Evolutionary conservation across 2,329 filamentous ascomycete species (phyloP), one percentile per base, ranked within the genome.

Genomic region (Cladophialophora bantiana): DNA sequence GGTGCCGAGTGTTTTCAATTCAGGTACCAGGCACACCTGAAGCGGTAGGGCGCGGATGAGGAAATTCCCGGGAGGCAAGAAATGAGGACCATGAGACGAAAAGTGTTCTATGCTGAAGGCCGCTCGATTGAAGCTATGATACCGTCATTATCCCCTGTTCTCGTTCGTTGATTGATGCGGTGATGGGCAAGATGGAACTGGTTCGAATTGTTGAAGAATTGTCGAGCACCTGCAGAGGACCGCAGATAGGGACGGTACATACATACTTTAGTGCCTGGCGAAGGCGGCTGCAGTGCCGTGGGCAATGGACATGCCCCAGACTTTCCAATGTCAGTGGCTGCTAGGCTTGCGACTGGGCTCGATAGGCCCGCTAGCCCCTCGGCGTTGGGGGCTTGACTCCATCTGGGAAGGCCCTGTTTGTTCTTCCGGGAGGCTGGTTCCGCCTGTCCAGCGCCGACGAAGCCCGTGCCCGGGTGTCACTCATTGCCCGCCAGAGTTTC

Each of bases 1-100:
- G 7, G 36, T 31, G 35, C 12, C 13, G 48, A 53, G 34, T 18
- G 32, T 61, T 50, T 48, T 61, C 45, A 38, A 61, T 31, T 38
- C 45, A 61, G 59, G 45, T 54, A 53, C 59, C 45, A 54, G 59
- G 59, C 48, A 61, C 59, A 13, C 36, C 31, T 36, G 26, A 52
- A 55, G 34, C 53, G 18, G 31, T 55, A 10, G 45, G 48, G 45
- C 18, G 48, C 59, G 45, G 59, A 20, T 53, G 48, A 40, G 48
- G 32, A 42, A 40, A 15, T 61, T 34, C 31, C 59, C 48, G 59
- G 59, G 18, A 18, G 26, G 3, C n/a, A 50, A 18, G 12, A 40
- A n/a, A 52, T 20, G 48, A 34, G 53, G 34, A 55, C 12, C 18
- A 31, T 61, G 45, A 15, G 34, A 53, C 59, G 52, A 10, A 36